Evolutionary conservation across 1,284 basidiomycete genomes (phyloP), one percentile per base, ranked within the genome.

Genomic region (Cutaneotrichosporon sp.): DNA sequence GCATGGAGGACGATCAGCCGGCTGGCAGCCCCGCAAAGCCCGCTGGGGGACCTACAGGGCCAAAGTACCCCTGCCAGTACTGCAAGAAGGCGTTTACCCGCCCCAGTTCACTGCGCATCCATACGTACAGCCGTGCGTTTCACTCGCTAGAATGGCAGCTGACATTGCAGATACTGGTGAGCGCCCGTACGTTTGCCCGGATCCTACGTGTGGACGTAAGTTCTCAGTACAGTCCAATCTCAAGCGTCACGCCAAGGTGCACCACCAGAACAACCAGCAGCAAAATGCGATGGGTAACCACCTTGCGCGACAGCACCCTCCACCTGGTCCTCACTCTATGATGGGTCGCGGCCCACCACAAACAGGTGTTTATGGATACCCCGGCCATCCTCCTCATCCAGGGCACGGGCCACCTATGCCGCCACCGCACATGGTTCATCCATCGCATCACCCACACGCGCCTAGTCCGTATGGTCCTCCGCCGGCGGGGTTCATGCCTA

Each of bases 191-290:
- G 68, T 76, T 16, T 80, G 78, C 61, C 64, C 69, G 31, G 78
- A 76, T 51, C 75, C 76, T 1, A 65, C 71, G 0, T 78, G 78
- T 57, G 65, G 76, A 16, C 68, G 78, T 11, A 59, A 74, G 13
- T 80, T 80, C 67, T 80, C 78, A 2, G 78, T 80, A 0, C 78
- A 80, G 61, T 77, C 76, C n/a, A 80, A 80, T 63, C 66, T 80
- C 31, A 78, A 78, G 62, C 69, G 78, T 26, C 78, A 80, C 60
- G 74, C 76, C 31, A 78, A 78, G 61, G 76, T 78, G 13, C 78
- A 80, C 63, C 74, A 76, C 59, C 50, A 73, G 47, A 61, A 61
- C 53, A 61, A 56, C 22, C 65, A 69, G 56, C 68, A 64, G 22
- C 62, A 64, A 38, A 58, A 60, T 7, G 59, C 61, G 42, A 65